Percentiles rank a stretch among this genome's conserved stretches.
Evolutionary conservation across 805 yeast genomes (phyloP).

Genomic region (Isabelozyma pseudorhagii): DNA sequence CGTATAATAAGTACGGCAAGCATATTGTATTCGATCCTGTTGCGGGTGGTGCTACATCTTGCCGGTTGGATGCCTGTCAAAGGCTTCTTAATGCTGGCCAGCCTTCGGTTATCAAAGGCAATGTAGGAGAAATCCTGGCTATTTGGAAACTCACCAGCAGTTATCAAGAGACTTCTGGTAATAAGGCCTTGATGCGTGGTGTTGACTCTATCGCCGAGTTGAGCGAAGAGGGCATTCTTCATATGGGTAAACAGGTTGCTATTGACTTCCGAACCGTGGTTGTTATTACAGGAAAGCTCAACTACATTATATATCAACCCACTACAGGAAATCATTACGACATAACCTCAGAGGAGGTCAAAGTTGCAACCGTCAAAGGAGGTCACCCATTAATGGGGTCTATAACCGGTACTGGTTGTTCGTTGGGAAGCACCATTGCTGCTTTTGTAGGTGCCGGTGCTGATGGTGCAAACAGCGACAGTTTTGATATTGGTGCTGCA

Average conservation of each 20-base stretch:
- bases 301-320: slow-evolving; percentile 22
- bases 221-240: slow-evolving; percentile 19
- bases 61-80: slow-evolving; percentile 49
- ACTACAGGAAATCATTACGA: not conserved
- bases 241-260: slow-evolving; percentile 50
- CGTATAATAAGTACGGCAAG: slow-evolving; percentile 52
- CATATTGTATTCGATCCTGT: slow-evolving; percentile 88
- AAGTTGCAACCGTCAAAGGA: slow-evolving; percentile 41
- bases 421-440: slow-evolving; percentile 71
- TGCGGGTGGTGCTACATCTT: slow-evolving; percentile 80
- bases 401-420: slow-evolving; percentile 83
- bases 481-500: slow-evolving; percentile 37
- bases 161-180: slow-evolving; percentile 10
- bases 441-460: slow-evolving; percentile 49
- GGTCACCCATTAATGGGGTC: slow-evolving; percentile 62
- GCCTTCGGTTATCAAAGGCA: slow-evolving; percentile 75
- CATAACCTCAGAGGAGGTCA: slow-evolving; percentile 16
- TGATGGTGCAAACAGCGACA: slow-evolving; percentile 9
- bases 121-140: slow-evolving; percentile 78
- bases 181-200: slow-evolving; percentile 56
- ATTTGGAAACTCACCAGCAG: slow-evolving; percentile 35
- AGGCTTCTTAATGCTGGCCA: slow-evolving; percentile 54
- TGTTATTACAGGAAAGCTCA: slow-evolving; percentile 61
- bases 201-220: slow-evolving; percentile 52
- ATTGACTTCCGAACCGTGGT: slow-evolving; percentile 53